Percentiles rank a stretch among this genome's conserved stretches.
These are phyloP conservation scores for Coemansia sp. DNA, from an alignment of 192 early-diverging fungal species.

Conservation along the genomic window DNA sequence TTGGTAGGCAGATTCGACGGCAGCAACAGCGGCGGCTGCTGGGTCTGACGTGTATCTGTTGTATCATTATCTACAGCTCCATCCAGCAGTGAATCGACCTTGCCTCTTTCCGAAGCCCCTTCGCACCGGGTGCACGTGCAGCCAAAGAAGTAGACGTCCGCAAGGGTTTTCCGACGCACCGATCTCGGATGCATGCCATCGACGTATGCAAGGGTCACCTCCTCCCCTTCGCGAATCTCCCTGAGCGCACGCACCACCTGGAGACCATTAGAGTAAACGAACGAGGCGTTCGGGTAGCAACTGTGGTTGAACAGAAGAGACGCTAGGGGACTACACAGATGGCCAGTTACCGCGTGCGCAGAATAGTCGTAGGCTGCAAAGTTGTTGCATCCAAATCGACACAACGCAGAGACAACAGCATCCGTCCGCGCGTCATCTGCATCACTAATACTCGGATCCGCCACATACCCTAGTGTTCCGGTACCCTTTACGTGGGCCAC, in stretches of 20 bases:
- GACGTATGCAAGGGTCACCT: slow-evolving; percentile 35
- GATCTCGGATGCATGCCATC: slow-evolving; percentile 32
- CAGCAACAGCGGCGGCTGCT: not conserved
- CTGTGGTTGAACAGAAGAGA: slow-evolving; percentile 53
- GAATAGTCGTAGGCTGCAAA: slow-evolving; percentile 29
- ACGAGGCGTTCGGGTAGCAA: slow-evolving; percentile 36
- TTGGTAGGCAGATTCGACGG: slow-evolving; percentile 31
- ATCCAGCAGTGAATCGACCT: slow-evolving; percentile 31
- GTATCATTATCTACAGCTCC: not conserved
- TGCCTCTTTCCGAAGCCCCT: not conserved
- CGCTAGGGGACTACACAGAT: slow-evolving; percentile 42
- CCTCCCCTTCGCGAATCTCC: slow-evolving; percentile 28
- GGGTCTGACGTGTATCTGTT: not conserved
- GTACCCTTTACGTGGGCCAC: not conserved
- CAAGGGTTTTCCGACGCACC: slow-evolving; percentile 18
- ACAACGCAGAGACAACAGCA: slow-evolving; percentile 6
- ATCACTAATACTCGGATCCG: not conserved
- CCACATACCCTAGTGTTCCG: not conserved
- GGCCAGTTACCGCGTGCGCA: slow-evolving; percentile 10
- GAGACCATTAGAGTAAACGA: slow-evolving; percentile 15
- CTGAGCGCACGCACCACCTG: slow-evolving; percentile 31
- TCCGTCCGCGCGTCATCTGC: not conserved
- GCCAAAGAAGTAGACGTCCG: slow-evolving; percentile 42
- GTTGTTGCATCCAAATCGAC: slow-evolving; percentile 45
- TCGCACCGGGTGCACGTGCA: slow-evolving; percentile 38